Base-by-base conservation (phyloP, 768 basidiomycete species). In the Xerocomellus intermedius region DNA sequence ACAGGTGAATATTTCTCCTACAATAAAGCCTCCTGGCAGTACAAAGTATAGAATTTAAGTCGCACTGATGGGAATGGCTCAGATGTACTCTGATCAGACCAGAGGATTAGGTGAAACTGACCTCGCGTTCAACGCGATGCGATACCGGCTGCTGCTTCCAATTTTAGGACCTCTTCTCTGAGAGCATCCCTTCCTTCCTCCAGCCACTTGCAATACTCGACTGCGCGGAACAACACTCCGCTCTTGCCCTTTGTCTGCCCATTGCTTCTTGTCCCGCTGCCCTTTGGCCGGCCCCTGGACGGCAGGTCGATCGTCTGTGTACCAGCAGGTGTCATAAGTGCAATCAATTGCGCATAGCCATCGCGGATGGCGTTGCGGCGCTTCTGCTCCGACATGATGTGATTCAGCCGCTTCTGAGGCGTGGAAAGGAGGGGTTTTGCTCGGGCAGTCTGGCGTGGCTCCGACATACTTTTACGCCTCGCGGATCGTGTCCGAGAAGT, bases 361-460 rank as follows among this genome's bases (percentile, higher is more conserved):
- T 91, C 87, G 39, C 91, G 85, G 61, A 96, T 96, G 48, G 90
- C 89, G 64, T 95, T 95, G 10, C 94, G 84, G 8, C 94, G 89
- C 65, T 91, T 91, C 73, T 96, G 93, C 69, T 96, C 94, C 8
- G 91, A 93, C 82, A 92, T 86, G 77, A 96, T 94, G 75, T 96
- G 92, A 68, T 94, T 94, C 16, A 91, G 81, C 13, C 92, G 82
- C 65, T 94, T 93, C 72, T 95, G 91, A 0, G 91, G 91, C 5
- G 84, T 85, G 7, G 91, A 88, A 24, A 94, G 78, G 19, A 91
- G 80, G 0, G 85, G 78, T 60, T 89, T 91, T 21, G 78, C 49
- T 55, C 79, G 77, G 42, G 75, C 62, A 22, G 64, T 39, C 54
- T 73, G 69, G 35, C 54, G 64, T 7, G 65, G 44, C 3, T 63